These are phyloP conservation scores for Ogataea paraovalis DNA, from an alignment of 805 yeast genomes.

Conservation along the genomic window DNA sequence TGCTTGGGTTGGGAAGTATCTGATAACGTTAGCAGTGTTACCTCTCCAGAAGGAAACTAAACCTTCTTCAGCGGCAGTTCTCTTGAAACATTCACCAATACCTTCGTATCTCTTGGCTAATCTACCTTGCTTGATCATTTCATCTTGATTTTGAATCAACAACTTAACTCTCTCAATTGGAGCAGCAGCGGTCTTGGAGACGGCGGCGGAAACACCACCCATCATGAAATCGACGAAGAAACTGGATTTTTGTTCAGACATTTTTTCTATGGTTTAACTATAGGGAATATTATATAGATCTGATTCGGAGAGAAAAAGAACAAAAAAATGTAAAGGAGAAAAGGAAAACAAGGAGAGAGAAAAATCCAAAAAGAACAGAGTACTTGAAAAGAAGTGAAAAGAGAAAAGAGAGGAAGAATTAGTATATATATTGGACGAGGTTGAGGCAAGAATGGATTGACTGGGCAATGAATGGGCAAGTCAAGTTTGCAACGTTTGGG, in stretches of 20 bases:
- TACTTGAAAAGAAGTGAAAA: constrained; percentile 1
- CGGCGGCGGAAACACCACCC: constrained; percentile 99
- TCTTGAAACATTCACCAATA: constrained; percentile 88
- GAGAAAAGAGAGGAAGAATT: constrained; percentile 3
- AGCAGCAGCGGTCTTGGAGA: constrained; percentile 96
- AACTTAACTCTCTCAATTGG: constrained; percentile 97
- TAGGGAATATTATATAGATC: constrained; percentile 5
- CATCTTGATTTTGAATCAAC: constrained; percentile 96
- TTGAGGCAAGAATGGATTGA: neutral
- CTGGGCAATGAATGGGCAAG: neutral
- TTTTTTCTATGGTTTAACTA: constrained; percentile 16
- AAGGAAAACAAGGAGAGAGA: neutral
- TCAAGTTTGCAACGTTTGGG: neutral
- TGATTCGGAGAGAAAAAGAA: constrained; percentile 1
- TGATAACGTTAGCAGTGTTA: constrained; percentile 97
- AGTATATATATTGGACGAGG: constrained; percentile 4
- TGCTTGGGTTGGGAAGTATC: constrained; percentile 99
- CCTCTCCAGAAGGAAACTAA: constrained; percentile 96
- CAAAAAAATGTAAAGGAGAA: neutral
- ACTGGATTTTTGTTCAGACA: constrained; percentile 40
- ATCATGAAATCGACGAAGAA: constrained; percentile 72
- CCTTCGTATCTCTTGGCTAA: constrained; percentile 81
- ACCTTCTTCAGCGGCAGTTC: constrained; percentile 95
- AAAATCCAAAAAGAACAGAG: neutral
- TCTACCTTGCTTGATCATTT: constrained; percentile 97